Evolutionary conservation across 306 rosid species (phyloP).

Genomic region (Purshia tridentata): DNA sequence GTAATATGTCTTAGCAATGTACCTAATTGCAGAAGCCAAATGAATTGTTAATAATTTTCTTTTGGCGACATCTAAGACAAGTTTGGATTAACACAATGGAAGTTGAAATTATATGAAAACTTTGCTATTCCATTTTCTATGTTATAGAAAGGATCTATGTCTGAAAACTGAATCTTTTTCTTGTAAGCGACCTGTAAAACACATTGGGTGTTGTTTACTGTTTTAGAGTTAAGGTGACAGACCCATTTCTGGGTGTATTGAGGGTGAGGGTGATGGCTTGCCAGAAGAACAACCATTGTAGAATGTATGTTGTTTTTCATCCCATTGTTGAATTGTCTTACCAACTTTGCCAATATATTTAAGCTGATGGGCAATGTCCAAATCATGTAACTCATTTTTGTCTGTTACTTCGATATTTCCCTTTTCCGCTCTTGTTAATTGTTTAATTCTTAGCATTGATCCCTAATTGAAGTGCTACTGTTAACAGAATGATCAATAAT

Average conservation of each 20-base stretch:
- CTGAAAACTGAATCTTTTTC: background rate
- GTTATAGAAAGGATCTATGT: background rate
- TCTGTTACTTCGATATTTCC: background rate
- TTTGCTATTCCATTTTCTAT: background rate
- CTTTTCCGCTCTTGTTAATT: background rate
- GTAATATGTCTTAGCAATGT: slow-evolving; percentile 78
- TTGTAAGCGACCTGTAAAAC: background rate
- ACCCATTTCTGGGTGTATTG: background rate
- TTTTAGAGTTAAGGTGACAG: background rate
- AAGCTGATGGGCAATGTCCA: background rate
- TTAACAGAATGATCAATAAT: background rate
- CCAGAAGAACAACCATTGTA: background rate
- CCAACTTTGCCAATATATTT: background rate
- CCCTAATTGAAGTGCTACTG: slow-evolving; percentile 1
- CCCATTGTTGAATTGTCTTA: background rate
- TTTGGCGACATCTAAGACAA: background rate
- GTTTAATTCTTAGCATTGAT: background rate
- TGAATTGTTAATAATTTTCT: slow-evolving; percentile 1
- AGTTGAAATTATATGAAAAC: background rate
- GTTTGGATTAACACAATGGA: background rate
- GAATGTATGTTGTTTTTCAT: background rate
- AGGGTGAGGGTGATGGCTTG: background rate
- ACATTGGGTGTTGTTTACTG: background rate
- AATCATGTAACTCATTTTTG: too few relatives aligned
- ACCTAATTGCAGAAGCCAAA: slow-evolving; percentile 53